These are phyloP conservation scores for Sonneratia caseolaris DNA, from an alignment of 345 rosid species.

Conservation along the genomic window DNA sequence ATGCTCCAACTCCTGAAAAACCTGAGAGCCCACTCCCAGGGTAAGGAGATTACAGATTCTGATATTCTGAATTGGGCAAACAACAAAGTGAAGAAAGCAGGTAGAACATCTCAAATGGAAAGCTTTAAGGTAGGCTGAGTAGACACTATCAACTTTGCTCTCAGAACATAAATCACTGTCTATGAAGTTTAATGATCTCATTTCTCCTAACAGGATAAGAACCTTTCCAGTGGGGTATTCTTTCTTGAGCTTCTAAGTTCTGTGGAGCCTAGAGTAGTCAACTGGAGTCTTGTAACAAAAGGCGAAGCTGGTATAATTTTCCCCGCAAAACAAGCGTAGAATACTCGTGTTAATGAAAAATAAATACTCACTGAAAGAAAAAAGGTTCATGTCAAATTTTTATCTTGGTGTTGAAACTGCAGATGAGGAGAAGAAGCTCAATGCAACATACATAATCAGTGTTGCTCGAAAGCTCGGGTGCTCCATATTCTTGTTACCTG, in stretches of 20 bases:
- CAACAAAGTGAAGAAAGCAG: conserved; percentile 67
- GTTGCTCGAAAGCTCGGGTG: conserved; percentile 97
- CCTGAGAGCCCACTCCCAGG: conserved; percentile 79
- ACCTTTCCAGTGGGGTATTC: conserved; percentile 64
- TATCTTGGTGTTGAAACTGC: conserved; percentile 22
- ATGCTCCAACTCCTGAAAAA: conserved; percentile 95
- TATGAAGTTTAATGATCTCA: conserved; percentile 7
- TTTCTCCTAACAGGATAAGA: conserved; percentile 48
- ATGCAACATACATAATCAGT: conserved; percentile 93
- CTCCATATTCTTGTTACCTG: conserved; percentile 94
- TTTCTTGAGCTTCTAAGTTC: conserved; percentile 85
- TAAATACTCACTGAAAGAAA: neutral
- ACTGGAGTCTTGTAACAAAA: conserved; percentile 76
- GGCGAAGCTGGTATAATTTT: conserved; percentile 62
- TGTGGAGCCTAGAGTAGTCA: conserved; percentile 90
- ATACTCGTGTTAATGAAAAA: neutral
- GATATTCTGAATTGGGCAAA: conserved; percentile 92
- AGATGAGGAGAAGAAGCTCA: conserved; percentile 93
- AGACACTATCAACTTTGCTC: neutral
- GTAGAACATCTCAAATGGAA: conserved; percentile 62
- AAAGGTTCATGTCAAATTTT: conserved; percentile 1
- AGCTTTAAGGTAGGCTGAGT: conserved; percentile 69
- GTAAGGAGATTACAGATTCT: conserved; percentile 82
- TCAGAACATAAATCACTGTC: neutral
- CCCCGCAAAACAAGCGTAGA: too few relatives aligned